Evolutionary conservation across 139 green algal genomes (phyloP), one percentile per base, ranked within the genome.

Genomic region (Dunaliella primolecta): DNA sequence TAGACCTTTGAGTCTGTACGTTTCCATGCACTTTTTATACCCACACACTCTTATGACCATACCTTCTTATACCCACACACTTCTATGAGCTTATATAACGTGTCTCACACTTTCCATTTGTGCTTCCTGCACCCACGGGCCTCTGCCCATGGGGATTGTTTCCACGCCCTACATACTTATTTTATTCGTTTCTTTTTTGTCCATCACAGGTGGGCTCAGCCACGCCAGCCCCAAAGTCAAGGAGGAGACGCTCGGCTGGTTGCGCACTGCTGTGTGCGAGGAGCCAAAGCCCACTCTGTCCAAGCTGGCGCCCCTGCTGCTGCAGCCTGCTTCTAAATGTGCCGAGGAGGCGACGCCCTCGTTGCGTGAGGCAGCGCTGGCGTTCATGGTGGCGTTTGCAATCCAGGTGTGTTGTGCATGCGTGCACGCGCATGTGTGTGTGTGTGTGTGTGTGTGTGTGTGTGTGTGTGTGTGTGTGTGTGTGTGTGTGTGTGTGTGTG

Each of bases 211-310:
- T 32, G 93, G 91, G 0, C 80, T 97, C 70, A 90, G 87, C 1
- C 92, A 97, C 85, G 94, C 95, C 72, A 98, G 96, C 82, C 95
- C 95, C 24, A 98, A 98, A 86, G 88, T 94, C 20, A 87, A 87
- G 80, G 81, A 94, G 77, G 92, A 95, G 30, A 94, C 93, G 0
- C 84, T 94, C 30, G 88, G 90, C 82, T 92, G 94, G 77, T 88
- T 97, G 30, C 38, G 85, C 30, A 84, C 85, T 1, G 88, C 87
- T 46, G 33, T 83, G 2, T 3, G 35, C 2, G 3, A 80, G 21
- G 87, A 91, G 82, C 82, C 84, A 33, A 93, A 93, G 80, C 70
- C 83, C 2, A 80, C 71, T 30, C 35, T 91, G 23, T 70, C 83
- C 80, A 92, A 93, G 88, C 85, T 91, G 32, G 82, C 87, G 23